These are phyloP conservation scores for Seminavis robusta DNA, from an alignment of 108 stramenopile genomes.

Conservation along the genomic window DNA sequence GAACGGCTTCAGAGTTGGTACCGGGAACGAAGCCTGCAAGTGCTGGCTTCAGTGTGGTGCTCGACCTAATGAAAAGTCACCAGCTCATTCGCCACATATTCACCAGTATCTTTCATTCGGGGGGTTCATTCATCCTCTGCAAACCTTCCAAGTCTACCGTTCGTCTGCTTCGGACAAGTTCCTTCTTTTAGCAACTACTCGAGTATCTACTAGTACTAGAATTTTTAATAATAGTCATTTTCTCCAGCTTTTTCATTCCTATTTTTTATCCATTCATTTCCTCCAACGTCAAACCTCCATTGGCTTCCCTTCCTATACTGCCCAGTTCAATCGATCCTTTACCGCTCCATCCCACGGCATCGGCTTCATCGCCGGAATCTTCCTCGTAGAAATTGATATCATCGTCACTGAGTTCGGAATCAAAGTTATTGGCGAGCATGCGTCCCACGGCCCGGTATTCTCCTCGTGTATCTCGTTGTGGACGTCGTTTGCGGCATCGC, in stretches of 20 bases:
- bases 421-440: constrained; percentile 5
- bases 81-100: too few species aligned
- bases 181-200: not conserved
- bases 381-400: not conserved
- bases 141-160: too few species aligned
- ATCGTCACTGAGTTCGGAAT: not conserved
- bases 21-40: too few species aligned
- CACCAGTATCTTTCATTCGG: too few species aligned
- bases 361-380: constrained; percentile 4
- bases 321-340: constrained; percentile 3
- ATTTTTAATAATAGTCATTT: not conserved
- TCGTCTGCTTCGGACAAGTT: too few species aligned
- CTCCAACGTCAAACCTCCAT: constrained; percentile 18
- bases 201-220: not conserved
- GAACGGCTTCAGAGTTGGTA: too few species aligned
- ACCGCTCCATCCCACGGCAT: not conserved
- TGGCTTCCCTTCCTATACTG: not conserved
- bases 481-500: too few species aligned
- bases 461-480: too few species aligned
- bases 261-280: constrained; percentile 19
- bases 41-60: too few species aligned
- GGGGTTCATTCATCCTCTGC: too few species aligned
- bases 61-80: too few species aligned
- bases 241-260: constrained; percentile 7
- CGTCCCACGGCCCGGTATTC: constrained; percentile 19